phyloP scores from a whole-genome alignment of 2,329 filamentous ascomycete genomes.

The Diaporthe sp. region DNA sequence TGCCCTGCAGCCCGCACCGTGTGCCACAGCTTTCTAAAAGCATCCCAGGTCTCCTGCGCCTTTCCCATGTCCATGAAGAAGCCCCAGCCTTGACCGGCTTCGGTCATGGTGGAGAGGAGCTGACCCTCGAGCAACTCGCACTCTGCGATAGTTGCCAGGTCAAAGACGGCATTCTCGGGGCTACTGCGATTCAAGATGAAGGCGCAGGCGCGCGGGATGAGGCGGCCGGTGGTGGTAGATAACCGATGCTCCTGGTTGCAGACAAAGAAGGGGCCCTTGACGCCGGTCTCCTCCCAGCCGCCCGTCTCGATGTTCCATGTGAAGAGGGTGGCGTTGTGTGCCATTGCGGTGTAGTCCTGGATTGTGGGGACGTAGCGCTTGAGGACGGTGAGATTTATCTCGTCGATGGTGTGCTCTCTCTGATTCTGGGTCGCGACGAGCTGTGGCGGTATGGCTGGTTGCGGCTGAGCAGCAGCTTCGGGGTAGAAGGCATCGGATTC shows the following conservation, averaged over 20 bases:
- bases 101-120: slow-evolving; percentile 18
- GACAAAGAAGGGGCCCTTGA: slow-evolving; percentile 92
- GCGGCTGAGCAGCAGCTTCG: slow-evolving; percentile 46
- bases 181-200: slow-evolving; percentile 82
- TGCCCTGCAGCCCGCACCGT: background rate
- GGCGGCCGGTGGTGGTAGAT: slow-evolving; percentile 49
- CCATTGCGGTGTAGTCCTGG: slow-evolving; percentile 80
- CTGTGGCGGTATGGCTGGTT: slow-evolving; percentile 55
- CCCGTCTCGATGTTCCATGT: slow-evolving; percentile 75
- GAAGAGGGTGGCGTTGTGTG: slow-evolving; percentile 90
- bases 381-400: slow-evolving; percentile 89
- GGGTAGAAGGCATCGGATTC: slow-evolving; percentile 74
- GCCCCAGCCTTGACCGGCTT: slow-evolving; percentile 3
- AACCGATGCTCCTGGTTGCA: slow-evolving; percentile 71
- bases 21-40: slow-evolving; percentile 13
- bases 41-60: slow-evolving; percentile 29
- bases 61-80: slow-evolving; percentile 28
- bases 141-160: slow-evolving; percentile 71
- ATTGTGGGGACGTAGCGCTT: slow-evolving; percentile 85
- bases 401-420: slow-evolving; percentile 78
- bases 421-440: slow-evolving; percentile 72
- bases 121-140: slow-evolving; percentile 63
- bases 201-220: slow-evolving; percentile 66
- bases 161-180: slow-evolving; percentile 78
- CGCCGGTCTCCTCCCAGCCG: slow-evolving; percentile 86